Base-by-base conservation (phyloP, 2,329 filamentous ascomycete genomes). In the Beauveria brongniartii region DNA sequence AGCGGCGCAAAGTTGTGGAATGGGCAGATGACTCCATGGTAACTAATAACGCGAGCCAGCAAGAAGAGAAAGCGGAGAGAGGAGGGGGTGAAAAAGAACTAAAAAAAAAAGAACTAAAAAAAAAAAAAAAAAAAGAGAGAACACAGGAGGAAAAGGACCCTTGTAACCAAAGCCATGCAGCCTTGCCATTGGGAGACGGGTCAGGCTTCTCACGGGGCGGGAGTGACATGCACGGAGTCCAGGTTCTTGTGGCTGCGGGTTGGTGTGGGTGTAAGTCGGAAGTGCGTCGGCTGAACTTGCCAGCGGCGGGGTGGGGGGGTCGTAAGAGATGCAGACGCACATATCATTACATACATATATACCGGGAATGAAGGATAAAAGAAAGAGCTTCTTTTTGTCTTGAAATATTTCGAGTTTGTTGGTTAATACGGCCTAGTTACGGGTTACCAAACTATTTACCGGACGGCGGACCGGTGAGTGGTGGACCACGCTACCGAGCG, bases 161-260 rank as follows among this genome's bases (percentile, higher is more conserved):
- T 61, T 50, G 44, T 50, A 61, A 55, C 56, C 40, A 59, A 24
- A 24, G 22, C 22, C 22, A 22, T 22, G 22, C 22, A 59, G 56
- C 48, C 56, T 59, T 52, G n/a, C n/a, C n/a, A n/a, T n/a, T n/a
- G 22, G 48, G 37, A 52, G 48, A 51, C 58, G 30, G 44, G n/a
- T n/a, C 59, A 55, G 59, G 30, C 59, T 55, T 55, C 59, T 55
- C 59, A 61, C 59, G 59, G 52, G 59, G 50, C 52, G 34, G 59
- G 10, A 51, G 59, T 61, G 59, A 61, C 59, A 61, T 61, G 52
- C 59, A 43, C 50, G 51, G 50, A 55, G 22, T 9, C 48, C 51
- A 55, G 10, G 51, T 51, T 51, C 8, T 10, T 55, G 59, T 61
- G 59, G 59, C 44, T 55, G 44, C 44, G 1, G 28, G 2, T 48